A percentile compares a stretch with the other conserved stretches of the same genome.
Evolutionary conservation across 139 green algal species (phyloP).

Genomic region (Spirogloea muscicola): DNA sequence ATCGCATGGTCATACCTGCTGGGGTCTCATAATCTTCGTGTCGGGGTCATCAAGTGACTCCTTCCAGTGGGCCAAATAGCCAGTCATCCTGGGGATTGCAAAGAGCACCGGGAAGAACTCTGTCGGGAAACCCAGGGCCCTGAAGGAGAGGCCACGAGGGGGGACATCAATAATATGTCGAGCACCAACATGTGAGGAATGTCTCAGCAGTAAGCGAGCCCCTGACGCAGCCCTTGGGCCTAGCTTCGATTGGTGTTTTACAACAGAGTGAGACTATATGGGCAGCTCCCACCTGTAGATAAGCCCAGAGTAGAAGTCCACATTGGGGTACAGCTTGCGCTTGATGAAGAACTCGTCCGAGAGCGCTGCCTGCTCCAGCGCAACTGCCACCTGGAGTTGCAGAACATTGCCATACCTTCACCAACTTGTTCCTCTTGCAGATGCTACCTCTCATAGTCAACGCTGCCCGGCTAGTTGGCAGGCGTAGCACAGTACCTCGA

Average conservation of each 20-base stretch:
- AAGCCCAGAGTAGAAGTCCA: slow-evolving; percentile 94
- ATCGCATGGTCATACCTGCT: slow-evolving; percentile 88
- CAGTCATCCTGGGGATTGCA: slow-evolving; percentile 79
- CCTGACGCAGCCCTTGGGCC: too few species aligned
- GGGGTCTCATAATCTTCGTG: slow-evolving; percentile 92
- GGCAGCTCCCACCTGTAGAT: slow-evolving; percentile 60
- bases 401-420: too few species aligned
- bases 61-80: slow-evolving; percentile 96
- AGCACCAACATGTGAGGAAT: too few species aligned
- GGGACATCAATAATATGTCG: too few species aligned
- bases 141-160: background rate
- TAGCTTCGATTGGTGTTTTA: too few species aligned
- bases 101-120: slow-evolving; percentile 99
- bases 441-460: too few species aligned
- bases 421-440: too few species aligned
- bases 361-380: slow-evolving; percentile 73
- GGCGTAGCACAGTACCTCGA: too few species aligned
- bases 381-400: slow-evolving; percentile 51
- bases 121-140: slow-evolving; percentile 92
- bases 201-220: too few species aligned
- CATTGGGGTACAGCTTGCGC: slow-evolving; percentile 98
- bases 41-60: slow-evolving; percentile 92
- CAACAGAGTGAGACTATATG: too few species aligned
- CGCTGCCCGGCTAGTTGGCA: too few species aligned
- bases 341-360: slow-evolving; percentile 75